Base-by-base conservation (phyloP, 768 basidiomycete species). In the Rhizopogon sp. region DNA sequence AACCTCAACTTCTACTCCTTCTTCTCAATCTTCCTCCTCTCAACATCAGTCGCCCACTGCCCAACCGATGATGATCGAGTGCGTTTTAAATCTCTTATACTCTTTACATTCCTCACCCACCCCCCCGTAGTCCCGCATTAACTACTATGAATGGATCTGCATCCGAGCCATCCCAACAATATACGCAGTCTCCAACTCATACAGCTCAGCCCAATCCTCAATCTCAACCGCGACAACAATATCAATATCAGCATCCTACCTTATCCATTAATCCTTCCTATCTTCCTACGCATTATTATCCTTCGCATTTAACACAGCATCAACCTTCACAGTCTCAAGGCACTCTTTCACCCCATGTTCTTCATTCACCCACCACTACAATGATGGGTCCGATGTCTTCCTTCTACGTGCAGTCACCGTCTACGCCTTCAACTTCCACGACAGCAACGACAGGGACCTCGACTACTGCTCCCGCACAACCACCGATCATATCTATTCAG, bases 331-430 rank as follows among this genome's bases (percentile, higher is more conserved):
- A 74, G 39, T 69, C 73, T n/a, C 86, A 86, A 65, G 73, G 82
- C 59, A 88, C 84, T 3, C 79, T 88, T 37, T 83, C 87, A 2
- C 88, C 87, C 8, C 84, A 85, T 60, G 81, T 80, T 44, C 76
- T 90, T 39, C 86, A 87, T 63, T 76, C 83, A 6, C 78, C 85
- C 2, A 74, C 80, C 39, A 55, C 64, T 50, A 55, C 69, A 29
- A 75, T 70, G 52, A 59, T 70, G 55, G 68, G 58, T 25, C 14
- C 62, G 31, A 57, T 74, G n/a, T 71, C 67, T 55, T 74, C 60
- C 59, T 80, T 72, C 69, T 81, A 71, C 44, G 13, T 33, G 20
- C 33, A 35, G 22, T 62, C 66, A 44, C 63, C 66, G 16, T 64
- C 72, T 41, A 60, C 70, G 33, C 64, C 66, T 54, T 54, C 59